phyloP scores from a whole-genome alignment of 805 yeast species.

The Kregervanrija fluxuum region DNA sequence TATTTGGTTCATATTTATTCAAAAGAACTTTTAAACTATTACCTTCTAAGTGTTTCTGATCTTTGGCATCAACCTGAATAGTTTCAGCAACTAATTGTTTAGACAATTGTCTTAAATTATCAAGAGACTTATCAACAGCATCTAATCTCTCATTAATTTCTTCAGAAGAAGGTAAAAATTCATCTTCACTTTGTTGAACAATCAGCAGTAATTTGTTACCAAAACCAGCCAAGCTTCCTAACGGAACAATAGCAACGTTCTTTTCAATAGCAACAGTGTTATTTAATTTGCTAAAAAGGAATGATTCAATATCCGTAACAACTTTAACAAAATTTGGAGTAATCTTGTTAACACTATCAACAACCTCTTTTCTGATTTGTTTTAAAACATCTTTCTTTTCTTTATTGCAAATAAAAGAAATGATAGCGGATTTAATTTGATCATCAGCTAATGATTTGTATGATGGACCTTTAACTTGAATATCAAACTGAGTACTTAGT shows the following conservation, averaged over 20 bases:
- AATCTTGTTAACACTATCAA: slow-evolving; percentile 62
- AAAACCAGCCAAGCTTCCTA: slow-evolving; percentile 42
- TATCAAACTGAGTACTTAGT: slow-evolving; percentile 34
- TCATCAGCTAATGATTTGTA: slow-evolving; percentile 37
- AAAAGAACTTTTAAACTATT: slow-evolving; percentile 40
- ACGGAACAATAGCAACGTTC: slow-evolving; percentile 51
- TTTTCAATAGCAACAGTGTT: slow-evolving; percentile 35
- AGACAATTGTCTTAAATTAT: slow-evolving; percentile 52
- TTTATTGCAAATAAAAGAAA: slow-evolving; percentile 53
- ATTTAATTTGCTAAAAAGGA: slow-evolving; percentile 44
- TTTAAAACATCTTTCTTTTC: slow-evolving; percentile 42
- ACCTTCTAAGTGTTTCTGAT: slow-evolving; percentile 56
- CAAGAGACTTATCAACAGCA: slow-evolving; percentile 47
- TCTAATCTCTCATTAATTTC: slow-evolving; percentile 52
- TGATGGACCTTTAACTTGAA: slow-evolving; percentile 42
- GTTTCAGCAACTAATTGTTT: slow-evolving; percentile 42
- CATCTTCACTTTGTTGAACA: slow-evolving; percentile 45
- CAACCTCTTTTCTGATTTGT: slow-evolving; percentile 62
- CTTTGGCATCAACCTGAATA: slow-evolving; percentile 43
- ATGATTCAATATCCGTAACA: slow-evolving; percentile 59
- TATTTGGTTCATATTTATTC: slow-evolving; percentile 23
- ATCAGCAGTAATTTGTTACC: slow-evolving; percentile 48
- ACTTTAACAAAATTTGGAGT: slow-evolving; percentile 58
- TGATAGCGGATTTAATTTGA: slow-evolving; percentile 37
- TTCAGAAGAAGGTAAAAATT: slow-evolving; percentile 62